Conservation (phyloP, 768 basidiomycete species). For the Amanita rimosa region DNA sequence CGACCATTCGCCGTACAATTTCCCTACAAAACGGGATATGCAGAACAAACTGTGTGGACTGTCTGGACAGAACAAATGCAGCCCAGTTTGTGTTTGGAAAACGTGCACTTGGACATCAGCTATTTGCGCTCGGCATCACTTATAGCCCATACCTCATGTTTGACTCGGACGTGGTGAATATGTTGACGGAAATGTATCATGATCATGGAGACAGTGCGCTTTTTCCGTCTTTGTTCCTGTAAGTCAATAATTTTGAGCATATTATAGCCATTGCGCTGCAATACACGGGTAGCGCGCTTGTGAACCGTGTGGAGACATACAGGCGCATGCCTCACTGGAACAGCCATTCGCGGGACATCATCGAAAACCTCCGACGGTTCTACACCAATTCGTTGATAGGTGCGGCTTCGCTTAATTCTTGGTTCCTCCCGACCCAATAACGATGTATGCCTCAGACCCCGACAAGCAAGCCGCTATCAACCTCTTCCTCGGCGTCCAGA, state of each 20-base stretch:
- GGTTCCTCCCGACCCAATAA: background rate
- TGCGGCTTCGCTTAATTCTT: slow-evolving; percentile 16
- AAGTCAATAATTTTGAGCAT: slow-evolving; percentile 3
- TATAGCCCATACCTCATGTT: slow-evolving; percentile 78
- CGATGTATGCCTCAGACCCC: slow-evolving; percentile 45
- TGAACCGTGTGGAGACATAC: slow-evolving; percentile 94
- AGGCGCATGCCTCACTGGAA: slow-evolving; percentile 95
- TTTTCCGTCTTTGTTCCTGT: background rate
- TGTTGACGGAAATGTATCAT: slow-evolving; percentile 98
- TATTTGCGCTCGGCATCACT: slow-evolving; percentile 89
- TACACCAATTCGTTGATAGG: slow-evolving; percentile 92
- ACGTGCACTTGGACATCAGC: slow-evolving; percentile 86
- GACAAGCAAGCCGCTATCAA: slow-evolving; percentile 98
- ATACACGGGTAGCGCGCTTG: slow-evolving; percentile 93
- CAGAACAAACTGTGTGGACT: slow-evolving; percentile 94
- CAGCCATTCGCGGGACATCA: slow-evolving; percentile 92
- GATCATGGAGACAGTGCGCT: slow-evolving; percentile 89
- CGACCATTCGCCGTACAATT: slow-evolving; percentile 53
- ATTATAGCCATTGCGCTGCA: slow-evolving; percentile 80
- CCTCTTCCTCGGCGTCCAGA: slow-evolving; percentile 80
- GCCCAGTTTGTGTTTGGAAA: slow-evolving; percentile 97
- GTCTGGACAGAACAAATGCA: slow-evolving; percentile 91
- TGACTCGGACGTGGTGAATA: slow-evolving; percentile 91
- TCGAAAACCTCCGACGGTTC: slow-evolving; percentile 89
- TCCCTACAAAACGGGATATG: slow-evolving; percentile 87